These are phyloP conservation scores for Scheffersomyces quercinus DNA, from an alignment of 1,139 yeast genomes.

Conservation along the genomic window DNA sequence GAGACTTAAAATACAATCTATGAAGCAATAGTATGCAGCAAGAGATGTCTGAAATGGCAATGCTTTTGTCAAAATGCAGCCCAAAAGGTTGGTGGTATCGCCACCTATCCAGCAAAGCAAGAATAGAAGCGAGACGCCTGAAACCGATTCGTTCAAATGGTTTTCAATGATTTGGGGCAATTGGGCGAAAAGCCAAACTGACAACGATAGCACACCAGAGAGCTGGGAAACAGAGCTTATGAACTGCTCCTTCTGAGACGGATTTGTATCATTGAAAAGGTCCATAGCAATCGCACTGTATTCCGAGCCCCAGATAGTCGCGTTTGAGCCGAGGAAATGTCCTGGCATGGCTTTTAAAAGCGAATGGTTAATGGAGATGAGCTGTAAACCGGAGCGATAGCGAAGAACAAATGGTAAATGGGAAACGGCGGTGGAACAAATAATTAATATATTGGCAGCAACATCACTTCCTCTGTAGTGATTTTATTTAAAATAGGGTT, in stretches of 20 bases:
- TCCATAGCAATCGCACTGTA: conserved; percentile 3
- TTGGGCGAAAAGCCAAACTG: conserved; percentile 31
- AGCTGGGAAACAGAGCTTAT: conserved; percentile 14
- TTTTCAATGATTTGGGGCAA: conserved; percentile 28
- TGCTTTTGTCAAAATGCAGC: conserved; percentile 24
- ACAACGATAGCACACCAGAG: conserved; percentile 28
- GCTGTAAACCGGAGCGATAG: not conserved
- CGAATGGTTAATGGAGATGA: not conserved
- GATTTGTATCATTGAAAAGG: not conserved
- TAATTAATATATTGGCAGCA: no score
- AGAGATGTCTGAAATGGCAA: conserved; percentile 27
- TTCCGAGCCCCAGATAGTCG: not conserved
- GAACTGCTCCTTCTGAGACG: conserved; percentile 2
- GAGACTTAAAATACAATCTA: conserved; percentile 21
- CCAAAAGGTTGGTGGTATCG: conserved; percentile 23
- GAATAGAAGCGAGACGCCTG: conserved; percentile 22
- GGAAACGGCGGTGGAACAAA: no score
- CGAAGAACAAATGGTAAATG: no score
- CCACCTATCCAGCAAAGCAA: conserved; percentile 26
- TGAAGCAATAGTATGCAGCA: conserved; percentile 27
- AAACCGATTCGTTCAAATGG: conserved; percentile 24
- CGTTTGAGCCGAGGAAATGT: no score
- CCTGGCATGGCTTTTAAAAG: not conserved
- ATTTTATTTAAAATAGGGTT: no score
- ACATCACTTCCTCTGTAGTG: no score